A percentile compares a stretch with the other conserved stretches of the same genome.
Conservation (phyloP, 805 yeast species). For the Phaffomyces antillensis region DNA sequence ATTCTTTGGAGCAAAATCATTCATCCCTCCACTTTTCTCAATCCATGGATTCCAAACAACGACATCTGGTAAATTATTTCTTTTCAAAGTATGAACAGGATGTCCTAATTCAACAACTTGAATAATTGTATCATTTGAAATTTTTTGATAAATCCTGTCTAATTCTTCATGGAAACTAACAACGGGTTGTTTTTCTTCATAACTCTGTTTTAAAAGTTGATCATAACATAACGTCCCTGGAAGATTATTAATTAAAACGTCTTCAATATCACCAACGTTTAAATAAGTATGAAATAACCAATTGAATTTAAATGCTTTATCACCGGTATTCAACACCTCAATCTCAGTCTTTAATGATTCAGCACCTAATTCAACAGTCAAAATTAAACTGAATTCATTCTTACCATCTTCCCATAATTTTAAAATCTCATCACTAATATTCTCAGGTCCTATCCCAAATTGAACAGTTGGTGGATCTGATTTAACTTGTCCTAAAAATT, state of each 20-base stretch:
- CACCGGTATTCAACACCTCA: constrained; percentile 68
- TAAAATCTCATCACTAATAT: constrained; percentile 66
- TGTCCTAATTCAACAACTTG: constrained; percentile 68
- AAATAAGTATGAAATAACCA: constrained; percentile 94
- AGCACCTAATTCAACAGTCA: constrained; percentile 54
- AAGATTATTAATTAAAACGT: constrained; percentile 69
- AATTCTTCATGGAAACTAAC: constrained; percentile 68
- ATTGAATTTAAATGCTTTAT: constrained; percentile 68
- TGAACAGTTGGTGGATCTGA: constrained; percentile 73
- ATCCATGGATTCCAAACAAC: constrained; percentile 99
- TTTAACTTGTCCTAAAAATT: constrained; percentile 79
- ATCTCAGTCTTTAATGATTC: constrained; percentile 60
- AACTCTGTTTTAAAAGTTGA: constrained; percentile 58
- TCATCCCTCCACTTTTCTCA: constrained; percentile 73
- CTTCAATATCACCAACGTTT: constrained; percentile 68
- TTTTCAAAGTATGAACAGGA: constrained; percentile 59
- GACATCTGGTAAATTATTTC: constrained; percentile 54
- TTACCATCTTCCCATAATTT: constrained; percentile 34
- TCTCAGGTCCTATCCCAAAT: constrained; percentile 85
- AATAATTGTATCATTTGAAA: constrained; percentile 45
- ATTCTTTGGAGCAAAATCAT: constrained; percentile 77
- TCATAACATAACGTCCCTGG: constrained; percentile 69
- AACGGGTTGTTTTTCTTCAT: constrained; percentile 69
- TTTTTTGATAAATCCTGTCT: constrained; percentile 74
- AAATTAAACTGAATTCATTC: constrained; percentile 68